Conservation (phyloP, 2,329 filamentous ascomycete species). For the Sordariomycetes sp. region DNA sequence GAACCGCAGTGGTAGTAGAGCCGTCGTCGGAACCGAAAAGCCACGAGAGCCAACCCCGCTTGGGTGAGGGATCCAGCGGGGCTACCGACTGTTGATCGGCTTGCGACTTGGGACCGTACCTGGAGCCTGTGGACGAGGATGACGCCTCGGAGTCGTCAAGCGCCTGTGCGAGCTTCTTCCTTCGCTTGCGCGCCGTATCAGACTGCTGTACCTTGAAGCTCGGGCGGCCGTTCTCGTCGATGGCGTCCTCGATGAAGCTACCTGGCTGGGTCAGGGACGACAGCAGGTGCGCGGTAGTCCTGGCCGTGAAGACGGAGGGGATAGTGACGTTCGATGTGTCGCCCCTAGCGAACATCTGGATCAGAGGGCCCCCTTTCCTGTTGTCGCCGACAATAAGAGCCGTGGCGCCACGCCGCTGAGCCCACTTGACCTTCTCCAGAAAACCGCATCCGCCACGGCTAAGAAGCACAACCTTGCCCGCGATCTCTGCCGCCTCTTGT, state of each 20-base stretch:
- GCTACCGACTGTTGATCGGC: neutral
- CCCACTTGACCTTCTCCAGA: constrained; percentile 95
- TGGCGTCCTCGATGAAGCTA: constrained; percentile 47
- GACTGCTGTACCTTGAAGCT: constrained; percentile 41
- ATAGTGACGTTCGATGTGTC: constrained; percentile 94
- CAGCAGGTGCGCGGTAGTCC: constrained; percentile 86
- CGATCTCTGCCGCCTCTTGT: constrained; percentile 85
- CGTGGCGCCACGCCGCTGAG: constrained; percentile 77
- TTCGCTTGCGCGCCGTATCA: constrained; percentile 14
- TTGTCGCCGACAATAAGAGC: constrained; percentile 93
- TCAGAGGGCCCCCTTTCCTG: constrained; percentile 74
- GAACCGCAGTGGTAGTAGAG: constrained; percentile 20
- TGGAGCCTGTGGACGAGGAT: neutral
- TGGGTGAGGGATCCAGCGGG: neutral
- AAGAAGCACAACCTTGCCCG: constrained; percentile 83
- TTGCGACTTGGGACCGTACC: neutral
- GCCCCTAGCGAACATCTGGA: constrained; percentile 97
- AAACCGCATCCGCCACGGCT: constrained; percentile 94
- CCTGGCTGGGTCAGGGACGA: constrained; percentile 75
- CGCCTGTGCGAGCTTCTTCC: neutral
- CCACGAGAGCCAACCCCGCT: neutral
- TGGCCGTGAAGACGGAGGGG: constrained; percentile 86
- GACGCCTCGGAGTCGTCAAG: neutral
- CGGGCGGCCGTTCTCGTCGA: constrained; percentile 50
- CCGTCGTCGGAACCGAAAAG: constrained; percentile 8